A percentile compares a stretch with the other conserved stretches of the same genome.
Evolutionary conservation across 139 green algal species (phyloP).

Genomic region (Chlamydomonas sp.): DNA sequence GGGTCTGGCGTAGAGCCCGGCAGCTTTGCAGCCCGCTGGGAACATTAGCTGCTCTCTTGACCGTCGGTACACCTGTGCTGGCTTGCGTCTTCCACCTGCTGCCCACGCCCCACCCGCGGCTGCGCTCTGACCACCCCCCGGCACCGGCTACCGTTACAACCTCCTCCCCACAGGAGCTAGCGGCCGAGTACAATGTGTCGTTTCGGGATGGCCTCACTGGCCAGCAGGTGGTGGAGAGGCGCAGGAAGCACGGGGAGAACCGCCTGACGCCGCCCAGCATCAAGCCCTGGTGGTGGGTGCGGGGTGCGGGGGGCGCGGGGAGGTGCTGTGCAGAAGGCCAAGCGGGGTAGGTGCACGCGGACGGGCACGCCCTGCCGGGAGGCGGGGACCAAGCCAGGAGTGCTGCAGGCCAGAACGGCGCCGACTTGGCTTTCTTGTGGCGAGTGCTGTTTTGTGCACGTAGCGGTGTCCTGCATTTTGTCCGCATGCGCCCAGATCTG

Average conservation of each 20-base stretch:
- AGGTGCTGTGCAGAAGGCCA: background rate
- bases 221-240: conserved; percentile 63
- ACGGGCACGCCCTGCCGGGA: too few species aligned
- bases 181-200: conserved; percentile 57
- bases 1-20: too few species aligned
- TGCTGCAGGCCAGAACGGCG: too few species aligned
- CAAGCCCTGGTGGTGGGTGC: conserved; percentile 49
- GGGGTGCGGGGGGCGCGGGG: background rate
- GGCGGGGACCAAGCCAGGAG: too few species aligned
- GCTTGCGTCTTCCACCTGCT: too few species aligned
- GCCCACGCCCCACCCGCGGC: too few species aligned
- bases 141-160: too few species aligned
- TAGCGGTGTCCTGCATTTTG: background rate
- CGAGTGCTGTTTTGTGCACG: background rate
- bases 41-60: too few species aligned
- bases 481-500: background rate
- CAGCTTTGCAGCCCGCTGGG: too few species aligned
- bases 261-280: conserved; percentile 67
- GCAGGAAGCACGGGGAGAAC: conserved; percentile 71
- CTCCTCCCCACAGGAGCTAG: background rate
- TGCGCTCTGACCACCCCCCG: too few species aligned
- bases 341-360: background rate
- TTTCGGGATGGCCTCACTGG: conserved; percentile 56
- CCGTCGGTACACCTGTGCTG: too few species aligned
- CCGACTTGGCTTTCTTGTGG: background rate